Percentiles rank a stretch among this genome's conserved stretches.
Conservation (phyloP, 441 rosid genomes). For the Cnidoscolus chayamansa region DNA sequence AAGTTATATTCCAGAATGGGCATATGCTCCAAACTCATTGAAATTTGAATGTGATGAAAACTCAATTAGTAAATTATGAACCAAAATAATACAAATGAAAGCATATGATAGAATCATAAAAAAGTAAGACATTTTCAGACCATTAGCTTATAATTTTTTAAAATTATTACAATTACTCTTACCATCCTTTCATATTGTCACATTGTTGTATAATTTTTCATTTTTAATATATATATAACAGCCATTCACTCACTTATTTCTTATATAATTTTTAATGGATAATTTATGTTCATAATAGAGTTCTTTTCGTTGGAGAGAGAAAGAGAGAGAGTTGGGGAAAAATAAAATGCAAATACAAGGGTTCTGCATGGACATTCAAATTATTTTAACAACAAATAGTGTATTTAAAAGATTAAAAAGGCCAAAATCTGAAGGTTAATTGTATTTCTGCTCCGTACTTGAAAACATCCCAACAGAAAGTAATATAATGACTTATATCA, state of each 20-base stretch:
- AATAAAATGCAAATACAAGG: not conserved
- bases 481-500: not conserved
- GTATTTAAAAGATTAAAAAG: not conserved
- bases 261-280: not conserved
- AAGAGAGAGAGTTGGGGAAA: not conserved
- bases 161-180: too few relatives aligned
- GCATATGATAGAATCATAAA: too few relatives aligned
- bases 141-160: too few relatives aligned
- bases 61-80: too few relatives aligned
- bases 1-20: too few relatives aligned
- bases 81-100: too few relatives aligned
- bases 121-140: too few relatives aligned
- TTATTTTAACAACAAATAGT: not conserved
- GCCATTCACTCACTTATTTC: not conserved
- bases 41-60: too few relatives aligned
- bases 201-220: not conserved
- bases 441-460: not conserved
- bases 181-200: not conserved
- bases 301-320: not conserved
- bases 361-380: not conserved
- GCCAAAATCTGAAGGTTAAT: not conserved
- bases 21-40: too few relatives aligned
- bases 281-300: not conserved
- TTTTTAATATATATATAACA: not conserved
- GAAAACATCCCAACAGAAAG: not conserved